phyloP scores from a whole-genome alignment of 2,329 filamentous ascomycete species.

The Colletotrichum truncatum region DNA sequence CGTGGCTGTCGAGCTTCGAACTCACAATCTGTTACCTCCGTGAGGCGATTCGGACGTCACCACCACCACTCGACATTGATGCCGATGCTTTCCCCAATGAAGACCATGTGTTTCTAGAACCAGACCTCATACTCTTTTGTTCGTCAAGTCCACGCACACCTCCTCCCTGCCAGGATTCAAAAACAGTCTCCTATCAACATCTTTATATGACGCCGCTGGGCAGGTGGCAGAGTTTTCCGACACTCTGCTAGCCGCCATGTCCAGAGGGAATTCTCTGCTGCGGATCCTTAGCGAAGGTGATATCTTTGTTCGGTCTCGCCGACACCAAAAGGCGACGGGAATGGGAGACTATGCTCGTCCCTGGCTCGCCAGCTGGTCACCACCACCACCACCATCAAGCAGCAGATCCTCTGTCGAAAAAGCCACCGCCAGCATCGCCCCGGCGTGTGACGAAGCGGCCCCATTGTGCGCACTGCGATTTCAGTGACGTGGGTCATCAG shows the following conservation, averaged over 20 bases:
- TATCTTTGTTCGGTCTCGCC: background rate
- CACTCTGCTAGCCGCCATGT: background rate
- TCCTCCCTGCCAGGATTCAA: too few relatives aligned
- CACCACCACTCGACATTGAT: background rate
- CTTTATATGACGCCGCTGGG: background rate
- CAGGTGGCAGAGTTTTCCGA: background rate
- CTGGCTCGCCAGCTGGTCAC: background rate
- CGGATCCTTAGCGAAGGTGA: background rate
- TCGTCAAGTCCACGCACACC: too few relatives aligned
- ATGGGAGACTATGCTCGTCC: too few relatives aligned
- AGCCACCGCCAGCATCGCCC: too few relatives aligned
- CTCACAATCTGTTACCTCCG: background rate
- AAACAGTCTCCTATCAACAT: background rate
- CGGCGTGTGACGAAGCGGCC: too few relatives aligned
- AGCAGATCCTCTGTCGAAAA: background rate
- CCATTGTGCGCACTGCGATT: too few relatives aligned
- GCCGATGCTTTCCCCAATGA: too few relatives aligned
- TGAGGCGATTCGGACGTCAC: background rate
- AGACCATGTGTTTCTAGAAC: too few relatives aligned
- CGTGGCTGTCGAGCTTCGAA: background rate
- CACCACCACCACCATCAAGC: background rate
- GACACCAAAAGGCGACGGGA: background rate
- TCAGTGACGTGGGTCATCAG: too few relatives aligned
- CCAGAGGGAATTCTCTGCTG: background rate
- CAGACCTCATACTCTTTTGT: too few relatives aligned